Percentiles rank a stretch among this genome's conserved stretches.
These are phyloP conservation scores for Coemansia nantahalensis DNA, from an alignment of 192 early-diverging fungal species.

Conservation along the genomic window DNA sequence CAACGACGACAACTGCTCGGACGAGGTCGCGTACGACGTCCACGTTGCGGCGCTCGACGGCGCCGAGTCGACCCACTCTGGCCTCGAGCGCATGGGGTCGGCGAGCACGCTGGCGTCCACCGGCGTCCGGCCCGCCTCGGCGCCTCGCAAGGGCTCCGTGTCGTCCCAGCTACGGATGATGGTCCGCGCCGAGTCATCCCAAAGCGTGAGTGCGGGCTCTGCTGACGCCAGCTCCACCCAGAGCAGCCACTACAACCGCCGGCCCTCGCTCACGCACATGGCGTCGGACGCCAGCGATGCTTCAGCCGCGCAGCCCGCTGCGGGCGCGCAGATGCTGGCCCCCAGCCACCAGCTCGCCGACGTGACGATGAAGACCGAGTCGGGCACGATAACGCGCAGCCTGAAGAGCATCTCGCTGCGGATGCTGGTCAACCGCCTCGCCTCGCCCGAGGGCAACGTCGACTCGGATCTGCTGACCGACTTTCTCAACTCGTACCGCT, in stretches of 20 bases:
- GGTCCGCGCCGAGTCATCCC: conserved; percentile 25
- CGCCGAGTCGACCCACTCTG: too few relatives aligned
- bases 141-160: conserved; percentile 42
- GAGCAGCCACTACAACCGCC: conserved; percentile 15
- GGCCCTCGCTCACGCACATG: conserved; percentile 17
- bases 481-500: conserved; percentile 65
- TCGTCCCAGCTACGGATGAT: conserved; percentile 50
- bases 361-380: conserved; percentile 48
- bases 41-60: conserved; percentile 28
- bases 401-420: conserved; percentile 49
- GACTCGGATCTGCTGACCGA: conserved; percentile 62
- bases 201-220: conserved; percentile 1
- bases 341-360: conserved; percentile 34
- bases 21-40: conserved; percentile 45
- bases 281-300: conserved; percentile 28
- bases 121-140: conserved; percentile 9
- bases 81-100: conserved; percentile 35
- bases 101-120: conserved; percentile 14
- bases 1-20: conserved; percentile 51
- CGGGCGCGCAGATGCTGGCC: conserved; percentile 17
- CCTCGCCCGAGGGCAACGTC: conserved; percentile 54
- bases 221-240: conserved; percentile 16
- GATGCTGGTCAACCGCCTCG: conserved; percentile 49
- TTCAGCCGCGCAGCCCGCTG: conserved; percentile 2
- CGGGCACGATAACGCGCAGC: conserved; percentile 47